Evolutionary conservation across 2,329 filamentous ascomycete species (phyloP).

Genomic region (Ilyonectria destructans): DNA sequence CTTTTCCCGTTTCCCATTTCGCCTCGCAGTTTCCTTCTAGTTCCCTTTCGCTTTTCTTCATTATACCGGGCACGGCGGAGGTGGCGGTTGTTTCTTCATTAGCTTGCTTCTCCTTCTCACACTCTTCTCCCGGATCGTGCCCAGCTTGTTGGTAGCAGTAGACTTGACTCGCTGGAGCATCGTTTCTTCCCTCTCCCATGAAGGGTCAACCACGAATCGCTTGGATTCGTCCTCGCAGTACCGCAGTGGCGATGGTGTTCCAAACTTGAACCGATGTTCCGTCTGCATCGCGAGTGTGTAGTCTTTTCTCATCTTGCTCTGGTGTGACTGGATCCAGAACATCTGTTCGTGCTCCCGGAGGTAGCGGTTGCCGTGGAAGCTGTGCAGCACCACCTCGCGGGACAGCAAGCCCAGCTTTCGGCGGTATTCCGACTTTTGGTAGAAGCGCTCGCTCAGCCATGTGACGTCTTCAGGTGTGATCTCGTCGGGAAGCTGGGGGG

Average conservation of each 20-base stretch:
- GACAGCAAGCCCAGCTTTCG: conserved; percentile 38
- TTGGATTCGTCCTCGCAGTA: conserved; percentile 29
- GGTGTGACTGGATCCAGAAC: conserved; percentile 44
- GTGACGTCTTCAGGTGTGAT: conserved; percentile 33
- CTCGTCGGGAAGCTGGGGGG: conserved; percentile 32
- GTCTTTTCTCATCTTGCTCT: conserved; percentile 30
- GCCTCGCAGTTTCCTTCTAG: background rate
- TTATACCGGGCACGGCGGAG: conserved; percentile 18
- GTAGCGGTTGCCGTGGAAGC: conserved; percentile 41
- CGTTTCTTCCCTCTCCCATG: conserved; percentile 18
- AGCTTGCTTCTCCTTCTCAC: conserved; percentile 17
- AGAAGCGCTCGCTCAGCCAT: conserved; percentile 37
- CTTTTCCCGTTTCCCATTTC: background rate
- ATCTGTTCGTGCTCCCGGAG: conserved; percentile 42
- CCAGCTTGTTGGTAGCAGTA: conserved; percentile 12
- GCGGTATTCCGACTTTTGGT: conserved; percentile 30
- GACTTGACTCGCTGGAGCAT: conserved; percentile 8
- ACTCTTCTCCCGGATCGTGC: conserved; percentile 15
- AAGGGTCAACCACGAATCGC: background rate
- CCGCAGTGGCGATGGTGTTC: conserved; percentile 29
- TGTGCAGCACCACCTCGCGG: conserved; percentile 36
- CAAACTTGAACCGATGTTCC: conserved; percentile 31
- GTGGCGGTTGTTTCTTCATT: conserved; percentile 19
- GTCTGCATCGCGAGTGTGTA: conserved; percentile 15
- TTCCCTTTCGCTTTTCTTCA: conserved; percentile 4